A percentile compares a stretch with the other conserved stretches of the same genome.
Conservation (phyloP, 1,139 yeast genomes). For the Saccharomyces hybrid region DNA sequence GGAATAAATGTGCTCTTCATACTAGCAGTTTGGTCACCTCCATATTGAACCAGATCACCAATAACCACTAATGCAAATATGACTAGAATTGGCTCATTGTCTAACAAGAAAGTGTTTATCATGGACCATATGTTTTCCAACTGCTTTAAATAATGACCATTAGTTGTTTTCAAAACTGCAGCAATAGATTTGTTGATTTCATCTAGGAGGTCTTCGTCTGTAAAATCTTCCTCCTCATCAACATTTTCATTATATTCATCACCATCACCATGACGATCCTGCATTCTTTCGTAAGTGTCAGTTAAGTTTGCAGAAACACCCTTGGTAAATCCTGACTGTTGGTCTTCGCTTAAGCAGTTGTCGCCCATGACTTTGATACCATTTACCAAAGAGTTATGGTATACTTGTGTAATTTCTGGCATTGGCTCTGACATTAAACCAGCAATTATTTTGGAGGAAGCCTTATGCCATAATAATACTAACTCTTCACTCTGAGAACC, state of each 20-base stretch:
- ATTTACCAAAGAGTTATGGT: constrained; percentile 65
- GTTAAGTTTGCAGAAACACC: constrained; percentile 56
- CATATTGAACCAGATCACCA: constrained; percentile 72
- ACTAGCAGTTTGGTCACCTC: constrained; percentile 60
- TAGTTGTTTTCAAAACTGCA: constrained; percentile 62
- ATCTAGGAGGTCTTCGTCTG: constrained; percentile 83
- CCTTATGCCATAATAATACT: constrained; percentile 62
- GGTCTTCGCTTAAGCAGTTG: constrained; percentile 48
- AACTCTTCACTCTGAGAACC: constrained; percentile 51
- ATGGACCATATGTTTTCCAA: constrained; percentile 56
- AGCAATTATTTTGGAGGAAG: constrained; percentile 60
- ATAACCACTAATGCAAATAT: constrained; percentile 76
- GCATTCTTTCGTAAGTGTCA: constrained; percentile 66
- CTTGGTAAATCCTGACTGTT: constrained; percentile 50
- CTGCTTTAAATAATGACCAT: constrained; percentile 52
- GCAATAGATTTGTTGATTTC: constrained; percentile 75
- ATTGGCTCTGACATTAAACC: constrained; percentile 74
- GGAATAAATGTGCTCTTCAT: constrained; percentile 59
- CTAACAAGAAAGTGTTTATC: constrained; percentile 48
- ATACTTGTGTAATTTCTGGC: constrained; percentile 46
- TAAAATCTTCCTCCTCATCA: constrained; percentile 75
- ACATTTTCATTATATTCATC: constrained; percentile 47
- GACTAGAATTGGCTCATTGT: constrained; percentile 59
- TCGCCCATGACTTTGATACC: constrained; percentile 63
- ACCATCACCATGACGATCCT: constrained; percentile 63